Evolutionary conservation across 1,284 basidiomycete species (phyloP).

Genomic region (Trichosporon coremiiforme): DNA sequence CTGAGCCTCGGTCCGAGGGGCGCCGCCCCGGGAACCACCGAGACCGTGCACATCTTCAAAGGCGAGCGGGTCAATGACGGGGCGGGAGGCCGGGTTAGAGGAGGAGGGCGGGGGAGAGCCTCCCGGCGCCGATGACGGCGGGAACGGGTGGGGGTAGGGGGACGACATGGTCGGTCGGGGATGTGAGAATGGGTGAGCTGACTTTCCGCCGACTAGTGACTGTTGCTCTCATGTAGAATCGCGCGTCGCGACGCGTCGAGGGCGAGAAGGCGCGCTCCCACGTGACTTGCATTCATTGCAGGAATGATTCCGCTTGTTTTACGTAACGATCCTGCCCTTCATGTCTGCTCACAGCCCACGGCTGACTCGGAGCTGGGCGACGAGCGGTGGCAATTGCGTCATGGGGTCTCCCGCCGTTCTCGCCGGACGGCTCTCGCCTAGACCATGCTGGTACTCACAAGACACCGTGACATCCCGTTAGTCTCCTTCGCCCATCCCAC

Average conservation of each 20-base stretch:
- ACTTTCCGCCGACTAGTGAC: slow-evolving; percentile 3
- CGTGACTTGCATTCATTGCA: not conserved
- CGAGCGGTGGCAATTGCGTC: slow-evolving; percentile 19
- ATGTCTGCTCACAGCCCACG: too few relatives aligned
- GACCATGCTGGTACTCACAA: not conserved
- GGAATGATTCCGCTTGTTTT: not conserved
- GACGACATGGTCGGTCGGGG: slow-evolving; percentile 42
- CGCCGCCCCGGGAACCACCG: slow-evolving; percentile 35
- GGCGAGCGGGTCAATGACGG: slow-evolving; percentile 45
- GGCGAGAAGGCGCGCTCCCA: slow-evolving; percentile 15
- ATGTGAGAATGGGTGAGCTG: not conserved
- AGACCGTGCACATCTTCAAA: slow-evolving; percentile 52
- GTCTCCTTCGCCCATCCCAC: slow-evolving; percentile 1
- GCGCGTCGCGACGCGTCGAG: slow-evolving; percentile 19
- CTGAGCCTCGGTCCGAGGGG: slow-evolving; percentile 22
- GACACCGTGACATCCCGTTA: slow-evolving; percentile 6
- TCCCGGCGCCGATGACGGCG: slow-evolving; percentile 44
- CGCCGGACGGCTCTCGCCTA: not conserved
- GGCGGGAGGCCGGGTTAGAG: slow-evolving; percentile 38
- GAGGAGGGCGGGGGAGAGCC: slow-evolving; percentile 40
- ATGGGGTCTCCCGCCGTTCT: not conserved
- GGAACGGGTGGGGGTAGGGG: slow-evolving; percentile 36
- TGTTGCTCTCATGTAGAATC: slow-evolving; percentile 17
- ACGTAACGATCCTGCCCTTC: not conserved
- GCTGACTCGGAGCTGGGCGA: not conserved